Conservation (phyloP, 2,329 filamentous ascomycete genomes). For the Aspergillus quadricinctus region DNA sequence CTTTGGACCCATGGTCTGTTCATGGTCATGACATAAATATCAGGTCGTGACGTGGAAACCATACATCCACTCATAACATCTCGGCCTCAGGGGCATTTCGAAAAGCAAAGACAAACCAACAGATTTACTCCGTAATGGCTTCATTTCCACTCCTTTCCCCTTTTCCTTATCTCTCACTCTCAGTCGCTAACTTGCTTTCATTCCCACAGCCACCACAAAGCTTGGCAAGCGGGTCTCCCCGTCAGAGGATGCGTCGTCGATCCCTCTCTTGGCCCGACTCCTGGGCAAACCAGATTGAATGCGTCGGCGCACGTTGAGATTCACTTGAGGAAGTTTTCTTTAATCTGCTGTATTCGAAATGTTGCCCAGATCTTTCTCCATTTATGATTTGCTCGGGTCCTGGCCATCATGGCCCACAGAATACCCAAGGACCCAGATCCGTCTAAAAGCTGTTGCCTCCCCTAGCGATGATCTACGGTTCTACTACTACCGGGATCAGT, state of each 20-base stretch:
- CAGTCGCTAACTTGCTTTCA: not conserved
- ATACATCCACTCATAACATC: not conserved
- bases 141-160: not conserved
- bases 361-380: not conserved
- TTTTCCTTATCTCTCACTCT: not conserved
- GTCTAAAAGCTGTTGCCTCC: not conserved
- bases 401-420: not conserved
- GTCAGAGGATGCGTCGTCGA: constrained; percentile 27
- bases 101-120: not conserved
- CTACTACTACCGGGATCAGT: not conserved
- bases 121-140: not conserved
- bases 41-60: not conserved
- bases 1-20: not conserved
- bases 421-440: not conserved
- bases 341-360: not conserved
- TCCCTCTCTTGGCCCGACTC: constrained; percentile 23
- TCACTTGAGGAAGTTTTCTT: not conserved
- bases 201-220: constrained; percentile 22
- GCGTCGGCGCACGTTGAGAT: constrained; percentile 10
- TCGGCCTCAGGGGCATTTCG: not conserved
- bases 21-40: not conserved
- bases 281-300: constrained; percentile 13
- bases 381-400: not conserved
- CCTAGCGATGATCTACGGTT: not conserved
- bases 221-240: constrained; percentile 29